phyloP scores from a whole-genome alignment of 805 yeast species.

The Spathaspora passalidarum region DNA sequence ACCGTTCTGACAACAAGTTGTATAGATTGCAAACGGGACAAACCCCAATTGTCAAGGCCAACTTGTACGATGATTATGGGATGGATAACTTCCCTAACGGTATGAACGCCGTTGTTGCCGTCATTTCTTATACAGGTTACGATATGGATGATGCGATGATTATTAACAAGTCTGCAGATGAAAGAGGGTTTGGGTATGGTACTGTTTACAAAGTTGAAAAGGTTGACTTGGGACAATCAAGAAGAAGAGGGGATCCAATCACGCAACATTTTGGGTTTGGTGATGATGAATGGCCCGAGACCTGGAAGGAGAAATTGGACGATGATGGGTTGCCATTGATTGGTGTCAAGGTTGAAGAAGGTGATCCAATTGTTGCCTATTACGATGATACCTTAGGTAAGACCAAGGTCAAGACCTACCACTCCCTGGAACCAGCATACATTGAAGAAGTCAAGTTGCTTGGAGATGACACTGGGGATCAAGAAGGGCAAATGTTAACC shows the following conservation, averaged over 20 bases:
- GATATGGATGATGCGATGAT: conserved; percentile 99
- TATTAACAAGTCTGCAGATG: conserved; percentile 94
- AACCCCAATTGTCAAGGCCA: conserved; percentile 94
- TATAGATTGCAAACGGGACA: conserved; percentile 94
- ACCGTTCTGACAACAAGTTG: conserved; percentile 91
- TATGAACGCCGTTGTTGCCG: conserved; percentile 97
- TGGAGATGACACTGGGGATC: conserved; percentile 74
- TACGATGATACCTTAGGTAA: conserved; percentile 88
- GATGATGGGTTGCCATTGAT: conserved; percentile 89
- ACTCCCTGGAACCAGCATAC: conserved; percentile 90
- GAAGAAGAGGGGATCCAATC: conserved; percentile 91
- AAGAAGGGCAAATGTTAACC: conserved; percentile 80
- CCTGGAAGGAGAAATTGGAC: conserved; percentile 86
- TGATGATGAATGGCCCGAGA: conserved; percentile 84
- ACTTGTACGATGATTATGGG: conserved; percentile 91
- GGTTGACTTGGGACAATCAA: conserved; percentile 70
- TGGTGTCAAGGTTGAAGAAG: conserved; percentile 86
- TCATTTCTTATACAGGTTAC: conserved; percentile 96
- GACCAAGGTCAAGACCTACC: conserved; percentile 89
- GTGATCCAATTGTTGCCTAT: conserved; percentile 93
- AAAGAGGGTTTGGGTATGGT: conserved; percentile 97
- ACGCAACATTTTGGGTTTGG: conserved; percentile 96
- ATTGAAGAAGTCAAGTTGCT: conserved; percentile 92
- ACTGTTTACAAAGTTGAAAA: conserved; percentile 94
- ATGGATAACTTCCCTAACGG: conserved; percentile 99